A percentile compares a stretch with the other conserved stretches of the same genome.
phyloP scores from a whole-genome alignment of 371 early-diverging fungal genomes.

The Syncephalastrum racemosum region DNA sequence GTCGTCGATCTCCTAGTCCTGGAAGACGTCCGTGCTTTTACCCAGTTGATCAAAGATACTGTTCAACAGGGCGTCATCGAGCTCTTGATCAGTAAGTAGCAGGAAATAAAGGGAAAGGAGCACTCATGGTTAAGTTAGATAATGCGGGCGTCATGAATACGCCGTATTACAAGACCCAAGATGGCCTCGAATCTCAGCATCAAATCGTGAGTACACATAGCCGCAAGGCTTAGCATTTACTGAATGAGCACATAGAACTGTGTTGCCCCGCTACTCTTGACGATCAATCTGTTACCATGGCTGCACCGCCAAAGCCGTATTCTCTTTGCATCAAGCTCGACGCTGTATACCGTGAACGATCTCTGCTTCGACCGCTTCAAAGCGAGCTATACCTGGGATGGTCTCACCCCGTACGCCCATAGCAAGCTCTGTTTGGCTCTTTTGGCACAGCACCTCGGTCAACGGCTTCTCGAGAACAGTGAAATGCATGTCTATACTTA shows the following conservation, averaged over 20 bases:
- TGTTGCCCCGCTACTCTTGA: constrained; percentile 33
- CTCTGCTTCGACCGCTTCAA: constrained; percentile 16
- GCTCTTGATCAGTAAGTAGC: constrained; percentile 34
- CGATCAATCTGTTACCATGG: constrained; percentile 29
- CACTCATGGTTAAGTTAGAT: constrained; percentile 20
- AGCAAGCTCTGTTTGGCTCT: constrained; percentile 40
- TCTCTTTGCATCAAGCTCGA: constrained; percentile 47
- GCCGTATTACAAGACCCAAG: constrained; percentile 58
- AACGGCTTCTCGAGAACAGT: background rate
- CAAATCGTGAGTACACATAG: constrained; percentile 31
- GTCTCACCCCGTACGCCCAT: constrained; percentile 39
- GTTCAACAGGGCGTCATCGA: constrained; percentile 21
- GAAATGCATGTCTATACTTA: constrained; percentile 13
- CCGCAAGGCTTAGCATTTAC: background rate
- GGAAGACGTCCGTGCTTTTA: constrained; percentile 27
- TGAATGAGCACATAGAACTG: constrained; percentile 24
- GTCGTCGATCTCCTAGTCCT: constrained; percentile 2
- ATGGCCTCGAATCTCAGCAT: constrained; percentile 75
- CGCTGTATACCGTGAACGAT: constrained; percentile 26
- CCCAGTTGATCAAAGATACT: constrained; percentile 12
- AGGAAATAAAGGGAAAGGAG: background rate
- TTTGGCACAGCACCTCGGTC: constrained; percentile 14
- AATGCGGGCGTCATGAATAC: constrained; percentile 78
- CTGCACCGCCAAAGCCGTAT: constrained; percentile 27
- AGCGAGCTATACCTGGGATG: constrained; percentile 23